Percentiles rank a stretch among this genome's conserved stretches.
These are phyloP conservation scores for Blastocystis sp. DNA, from an alignment of 352 stramenopile genomes.

Conservation along the genomic window DNA sequence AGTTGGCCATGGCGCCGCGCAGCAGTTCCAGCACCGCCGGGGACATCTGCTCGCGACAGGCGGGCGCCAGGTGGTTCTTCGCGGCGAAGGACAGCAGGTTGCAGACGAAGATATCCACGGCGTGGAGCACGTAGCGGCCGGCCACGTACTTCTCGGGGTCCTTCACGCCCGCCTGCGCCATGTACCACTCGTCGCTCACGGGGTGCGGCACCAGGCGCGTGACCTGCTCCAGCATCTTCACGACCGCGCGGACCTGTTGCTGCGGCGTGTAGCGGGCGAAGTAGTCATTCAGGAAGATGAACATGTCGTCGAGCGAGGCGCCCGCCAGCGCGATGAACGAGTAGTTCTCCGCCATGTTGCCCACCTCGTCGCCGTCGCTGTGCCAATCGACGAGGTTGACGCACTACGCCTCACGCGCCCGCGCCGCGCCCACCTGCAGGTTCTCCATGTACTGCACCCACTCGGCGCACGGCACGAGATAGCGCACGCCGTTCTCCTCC, in stretches of 20 bases:
- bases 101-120: not conserved
- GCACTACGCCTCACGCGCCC: slow-evolving; percentile 3
- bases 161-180: not conserved
- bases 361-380: slow-evolving; percentile 5
- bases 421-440: not conserved
- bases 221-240: not conserved
- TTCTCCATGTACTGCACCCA: not conserved
- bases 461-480: slow-evolving; percentile 17
- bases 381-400: slow-evolving; percentile 12
- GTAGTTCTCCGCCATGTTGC: not conserved
- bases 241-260: not conserved
- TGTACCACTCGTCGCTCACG: not conserved
- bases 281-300: not conserved
- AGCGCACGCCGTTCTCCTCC: not conserved
- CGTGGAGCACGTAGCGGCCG: not conserved
- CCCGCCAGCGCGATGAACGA: not conserved
- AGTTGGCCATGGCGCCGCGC: not conserved
- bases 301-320: slow-evolving; percentile 29
- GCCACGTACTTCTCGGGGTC: not conserved
- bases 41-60: not conserved
- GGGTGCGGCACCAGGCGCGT: not conserved
- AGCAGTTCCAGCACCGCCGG: not conserved
- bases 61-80: not conserved
- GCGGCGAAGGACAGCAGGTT: not conserved
- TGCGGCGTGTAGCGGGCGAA: not conserved